phyloP scores from a whole-genome alignment of 139 green algal genomes.

The Tetradesmus obliquus region DNA sequence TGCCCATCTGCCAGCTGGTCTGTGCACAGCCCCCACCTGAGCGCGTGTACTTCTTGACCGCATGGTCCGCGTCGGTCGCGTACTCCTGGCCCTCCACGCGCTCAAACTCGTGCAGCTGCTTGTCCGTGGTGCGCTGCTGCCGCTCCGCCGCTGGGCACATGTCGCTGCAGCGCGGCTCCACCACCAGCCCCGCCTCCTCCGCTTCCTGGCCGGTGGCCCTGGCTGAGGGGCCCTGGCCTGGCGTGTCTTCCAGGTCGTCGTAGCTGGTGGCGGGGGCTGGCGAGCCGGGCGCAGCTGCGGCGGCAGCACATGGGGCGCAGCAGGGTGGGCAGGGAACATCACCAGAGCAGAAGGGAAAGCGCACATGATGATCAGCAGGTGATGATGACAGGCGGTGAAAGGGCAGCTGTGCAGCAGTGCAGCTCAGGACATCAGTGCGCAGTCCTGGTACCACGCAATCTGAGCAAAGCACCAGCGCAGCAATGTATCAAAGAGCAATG shows the following conservation, averaged over 20 bases:
- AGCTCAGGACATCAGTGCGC: not conserved
- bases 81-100: constrained; percentile 55
- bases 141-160: constrained; percentile 80
- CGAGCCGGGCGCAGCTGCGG: not conserved
- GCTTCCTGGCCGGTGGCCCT: not conserved
- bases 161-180: constrained; percentile 59
- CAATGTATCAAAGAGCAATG: too few species aligned
- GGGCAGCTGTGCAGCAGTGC: not conserved
- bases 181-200: not conserved
- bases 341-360: not conserved
- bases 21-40: constrained; percentile 27
- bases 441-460: too few species aligned
- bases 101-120: constrained; percentile 80
- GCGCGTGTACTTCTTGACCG: constrained; percentile 83
- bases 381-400: not conserved
- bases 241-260: not conserved
- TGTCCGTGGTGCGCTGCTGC: constrained; percentile 53
- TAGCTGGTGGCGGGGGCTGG: not conserved
- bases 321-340: not conserved
- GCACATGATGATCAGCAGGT: not conserved
- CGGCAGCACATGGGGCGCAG: not conserved
- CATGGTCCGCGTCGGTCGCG: constrained; percentile 62
- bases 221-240: not conserved
- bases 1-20: not conserved
- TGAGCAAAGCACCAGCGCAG: too few species aligned